Base-by-base conservation (phyloP, 228 moss, liverwort and hornwort genomes). In the Sphagnum magellanicum region DNA sequence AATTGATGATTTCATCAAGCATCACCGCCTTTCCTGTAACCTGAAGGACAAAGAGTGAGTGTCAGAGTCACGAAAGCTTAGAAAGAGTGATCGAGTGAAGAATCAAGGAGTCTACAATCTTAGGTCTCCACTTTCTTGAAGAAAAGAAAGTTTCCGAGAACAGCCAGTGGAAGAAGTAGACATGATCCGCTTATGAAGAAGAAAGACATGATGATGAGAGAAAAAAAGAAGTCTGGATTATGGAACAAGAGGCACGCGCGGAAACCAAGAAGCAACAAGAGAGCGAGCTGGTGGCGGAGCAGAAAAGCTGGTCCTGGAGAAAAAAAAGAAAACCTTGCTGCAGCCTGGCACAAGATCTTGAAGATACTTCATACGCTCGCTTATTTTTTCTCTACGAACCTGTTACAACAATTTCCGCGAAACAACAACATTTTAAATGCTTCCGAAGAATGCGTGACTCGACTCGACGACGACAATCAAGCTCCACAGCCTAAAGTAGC, bases 281-380 rank as follows among this genome's bases (percentile, higher is more conserved):
- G 55, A 13, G 8, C 55, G 8, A 16, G 4, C 14, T 6, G n/a
- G 59, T 6, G 60, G 14, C 16, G n/a, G 13, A 14, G 14, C 60
- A 14, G 10, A 13, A 60, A 60, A 60, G 59, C 3, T 60, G 14
- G 9, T 14, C 60, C 17, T 16, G 15, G 14, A 62, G 14, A 9
- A 46, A 47, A 5, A 4, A 4, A 16, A 5, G 12, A 2, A 51
- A 49, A 79, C 79, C 82, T 88, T 88, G 78, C 84, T 84, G 68
- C 88, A 88, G 67, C 88, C 88, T 49, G 88, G 88, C 47, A 88
- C 88, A 64, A 88, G 84, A 67, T 88, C 88, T 73, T 88, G 88
- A 6, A 88, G 79, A 52, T 73, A 88, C 64, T 88, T 88, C 88
- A 88, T 88, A 47, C 88, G 88, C 69, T 88, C 88, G 52, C 88